These are phyloP conservation scores for Clavispora phyllophila DNA, from an alignment of 805 yeast genomes.

Conservation along the genomic window DNA sequence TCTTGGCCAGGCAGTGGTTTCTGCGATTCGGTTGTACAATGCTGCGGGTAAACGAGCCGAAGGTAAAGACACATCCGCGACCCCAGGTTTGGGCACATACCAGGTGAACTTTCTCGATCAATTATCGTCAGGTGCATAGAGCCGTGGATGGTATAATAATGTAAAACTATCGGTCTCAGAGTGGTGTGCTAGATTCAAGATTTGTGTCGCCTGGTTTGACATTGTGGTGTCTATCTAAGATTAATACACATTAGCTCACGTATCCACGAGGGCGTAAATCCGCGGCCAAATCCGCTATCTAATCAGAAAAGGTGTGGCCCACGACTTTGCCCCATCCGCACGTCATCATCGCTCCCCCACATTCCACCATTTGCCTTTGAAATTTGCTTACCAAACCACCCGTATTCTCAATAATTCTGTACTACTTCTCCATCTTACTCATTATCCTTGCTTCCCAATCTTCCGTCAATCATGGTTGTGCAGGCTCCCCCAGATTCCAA, in stretches of 20 bases:
- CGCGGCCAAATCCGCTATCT: background rate
- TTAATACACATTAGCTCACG: too few relatives aligned
- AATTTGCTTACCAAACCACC: background rate
- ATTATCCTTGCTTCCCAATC: background rate
- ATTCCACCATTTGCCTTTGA: background rate
- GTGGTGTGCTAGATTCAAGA: too few relatives aligned
- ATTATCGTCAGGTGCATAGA: too few relatives aligned
- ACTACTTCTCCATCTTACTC: background rate
- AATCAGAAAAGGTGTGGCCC: background rate
- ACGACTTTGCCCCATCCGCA: background rate
- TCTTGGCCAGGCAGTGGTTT: conserved; percentile 43
- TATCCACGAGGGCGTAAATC: too few relatives aligned
- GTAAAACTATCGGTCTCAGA: too few relatives aligned
- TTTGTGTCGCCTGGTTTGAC: too few relatives aligned
- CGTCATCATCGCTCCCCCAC: background rate
- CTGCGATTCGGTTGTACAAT: conserved; percentile 57
- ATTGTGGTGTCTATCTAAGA: too few relatives aligned
- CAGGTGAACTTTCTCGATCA: conserved; percentile 43
- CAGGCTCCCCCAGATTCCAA: conserved; percentile 1
- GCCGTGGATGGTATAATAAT: too few relatives aligned
- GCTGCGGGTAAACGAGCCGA: conserved; percentile 57
- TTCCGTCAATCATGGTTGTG: background rate
- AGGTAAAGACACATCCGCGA: too few relatives aligned
- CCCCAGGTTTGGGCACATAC: conserved; percentile 54
- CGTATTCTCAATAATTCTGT: too few relatives aligned